phyloP scores from a whole-genome alignment of 352 stramenopile genomes.

The Globisporangium rhizosaccharum region DNA sequence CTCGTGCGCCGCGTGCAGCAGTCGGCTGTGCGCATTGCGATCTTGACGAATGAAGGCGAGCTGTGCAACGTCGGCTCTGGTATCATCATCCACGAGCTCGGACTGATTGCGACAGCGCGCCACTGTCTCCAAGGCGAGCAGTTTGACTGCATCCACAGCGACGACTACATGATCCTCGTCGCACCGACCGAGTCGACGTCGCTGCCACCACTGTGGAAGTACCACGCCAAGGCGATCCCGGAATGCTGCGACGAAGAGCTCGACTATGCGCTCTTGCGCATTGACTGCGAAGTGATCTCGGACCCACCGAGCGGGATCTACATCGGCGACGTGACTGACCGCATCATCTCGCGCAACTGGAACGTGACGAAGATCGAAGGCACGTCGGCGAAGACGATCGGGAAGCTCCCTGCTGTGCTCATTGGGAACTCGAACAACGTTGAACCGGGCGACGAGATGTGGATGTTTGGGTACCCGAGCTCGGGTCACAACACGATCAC shows the following conservation, averaged over 20 bases:
- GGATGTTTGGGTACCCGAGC: constrained; percentile 89
- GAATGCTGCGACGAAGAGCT: constrained; percentile 83
- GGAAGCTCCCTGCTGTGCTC: constrained; percentile 66
- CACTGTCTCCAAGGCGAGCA: constrained; percentile 81
- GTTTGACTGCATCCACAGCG: constrained; percentile 85
- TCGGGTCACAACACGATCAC: constrained; percentile 88
- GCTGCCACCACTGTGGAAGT: constrained; percentile 76
- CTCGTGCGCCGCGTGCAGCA: constrained; percentile 83
- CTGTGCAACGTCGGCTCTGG: constrained; percentile 83
- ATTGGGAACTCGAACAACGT: constrained; percentile 89
- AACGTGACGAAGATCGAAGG: constrained; percentile 75
- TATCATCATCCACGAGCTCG: constrained; percentile 82
- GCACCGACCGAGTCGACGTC: constrained; percentile 80
- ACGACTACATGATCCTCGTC: constrained; percentile 86
- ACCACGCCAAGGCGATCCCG: constrained; percentile 73
- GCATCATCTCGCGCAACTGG: constrained; percentile 82
- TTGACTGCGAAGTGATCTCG: constrained; percentile 83
- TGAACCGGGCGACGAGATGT: constrained; percentile 85
- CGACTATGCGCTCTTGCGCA: constrained; percentile 76
- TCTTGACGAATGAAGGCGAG: constrained; percentile 80
- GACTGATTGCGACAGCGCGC: constrained; percentile 70
- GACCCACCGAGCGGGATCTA: constrained; percentile 83
- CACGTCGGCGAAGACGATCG: constrained; percentile 60
- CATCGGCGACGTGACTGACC: constrained; percentile 84
- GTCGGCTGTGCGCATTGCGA: constrained; percentile 79